These are phyloP conservation scores for Lyophyllum shimeji DNA, from an alignment of 768 basidiomycete genomes.

Conservation along the genomic window DNA sequence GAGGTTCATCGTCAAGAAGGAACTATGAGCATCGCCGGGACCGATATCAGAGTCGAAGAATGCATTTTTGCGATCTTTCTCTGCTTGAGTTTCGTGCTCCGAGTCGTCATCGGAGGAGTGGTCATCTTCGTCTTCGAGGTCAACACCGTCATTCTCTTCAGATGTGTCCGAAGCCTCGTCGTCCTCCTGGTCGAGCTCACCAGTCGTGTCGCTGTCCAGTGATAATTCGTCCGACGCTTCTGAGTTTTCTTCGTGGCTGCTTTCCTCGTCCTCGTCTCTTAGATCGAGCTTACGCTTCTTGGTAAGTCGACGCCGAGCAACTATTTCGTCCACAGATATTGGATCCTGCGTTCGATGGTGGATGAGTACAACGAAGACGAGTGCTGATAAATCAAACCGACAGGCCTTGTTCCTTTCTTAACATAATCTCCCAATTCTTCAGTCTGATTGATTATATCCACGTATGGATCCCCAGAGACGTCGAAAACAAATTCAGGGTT, in stretches of 20 bases:
- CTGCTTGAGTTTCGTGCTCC: slow-evolving; percentile 59
- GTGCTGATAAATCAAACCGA: slow-evolving; percentile 29
- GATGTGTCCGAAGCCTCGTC: slow-evolving; percentile 26
- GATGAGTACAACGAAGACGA: background rate
- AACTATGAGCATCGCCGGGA: slow-evolving; percentile 56
- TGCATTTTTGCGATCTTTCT: slow-evolving; percentile 79
- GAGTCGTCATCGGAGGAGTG: slow-evolving; percentile 36
- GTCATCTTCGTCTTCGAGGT: slow-evolving; percentile 22
- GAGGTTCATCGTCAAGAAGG: slow-evolving; percentile 92
- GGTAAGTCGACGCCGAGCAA: slow-evolving; percentile 63
- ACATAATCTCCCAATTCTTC: slow-evolving; percentile 53
- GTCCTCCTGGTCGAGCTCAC: slow-evolving; percentile 29
- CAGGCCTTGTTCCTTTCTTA: slow-evolving; percentile 62
- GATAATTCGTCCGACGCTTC: slow-evolving; percentile 32
- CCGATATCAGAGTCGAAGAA: slow-evolving; percentile 74
- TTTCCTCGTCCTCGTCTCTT: slow-evolving; percentile 35
- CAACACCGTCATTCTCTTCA: slow-evolving; percentile 35
- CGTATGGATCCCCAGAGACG: slow-evolving; percentile 67
- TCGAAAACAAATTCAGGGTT: slow-evolving; percentile 87
- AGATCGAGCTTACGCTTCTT: slow-evolving; percentile 66
- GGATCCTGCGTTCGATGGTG: slow-evolving; percentile 46
- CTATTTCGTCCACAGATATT: slow-evolving; percentile 92
- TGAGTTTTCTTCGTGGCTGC: slow-evolving; percentile 31
- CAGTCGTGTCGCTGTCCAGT: slow-evolving; percentile 28
- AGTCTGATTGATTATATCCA: slow-evolving; percentile 46